Conservation (phyloP, 148 eudicot species). For the Fagopyrum tataricum region DNA sequence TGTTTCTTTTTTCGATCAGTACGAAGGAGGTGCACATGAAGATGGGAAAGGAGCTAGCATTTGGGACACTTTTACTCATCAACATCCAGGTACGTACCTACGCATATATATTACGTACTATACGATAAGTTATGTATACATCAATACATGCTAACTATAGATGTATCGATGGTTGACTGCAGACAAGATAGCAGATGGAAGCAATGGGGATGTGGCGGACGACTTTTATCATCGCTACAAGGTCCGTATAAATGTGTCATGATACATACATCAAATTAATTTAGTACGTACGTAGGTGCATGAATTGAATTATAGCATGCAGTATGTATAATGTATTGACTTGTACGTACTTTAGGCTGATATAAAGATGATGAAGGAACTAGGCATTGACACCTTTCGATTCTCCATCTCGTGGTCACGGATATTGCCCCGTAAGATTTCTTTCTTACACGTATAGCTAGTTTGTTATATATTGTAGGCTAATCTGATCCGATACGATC, state of each 20-base stretch:
- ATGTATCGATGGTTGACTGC: neutral
- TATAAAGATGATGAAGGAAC: constrained; percentile 32
- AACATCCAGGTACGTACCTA: constrained; percentile 31
- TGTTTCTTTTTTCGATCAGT: constrained; percentile 7
- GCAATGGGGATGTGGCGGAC: constrained; percentile 14
- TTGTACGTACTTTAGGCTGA: constrained; percentile 21
- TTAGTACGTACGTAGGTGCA: neutral
- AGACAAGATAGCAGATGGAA: constrained; percentile 12
- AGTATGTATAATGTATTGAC: no score
- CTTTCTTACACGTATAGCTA: no score
- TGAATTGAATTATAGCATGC: neutral
- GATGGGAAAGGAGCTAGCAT: constrained; percentile 30
- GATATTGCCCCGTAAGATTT: constrained; percentile 27
- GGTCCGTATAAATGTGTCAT: no score
- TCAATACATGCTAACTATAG: no score
- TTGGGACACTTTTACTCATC: constrained; percentile 36
- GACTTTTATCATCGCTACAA: constrained; percentile 18
- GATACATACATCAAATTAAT: no score
- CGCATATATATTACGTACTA: neutral
- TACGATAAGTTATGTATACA: no score
- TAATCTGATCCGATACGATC: no score
- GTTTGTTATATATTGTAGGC: no score
- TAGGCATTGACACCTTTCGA: constrained; percentile 31
- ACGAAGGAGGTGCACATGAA: constrained; percentile 34
- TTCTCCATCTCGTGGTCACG: constrained; percentile 40